Evolutionary conservation across 768 basidiomycete genomes (phyloP).

Genomic region (Krasilnikovozyma curviuscula): DNA sequence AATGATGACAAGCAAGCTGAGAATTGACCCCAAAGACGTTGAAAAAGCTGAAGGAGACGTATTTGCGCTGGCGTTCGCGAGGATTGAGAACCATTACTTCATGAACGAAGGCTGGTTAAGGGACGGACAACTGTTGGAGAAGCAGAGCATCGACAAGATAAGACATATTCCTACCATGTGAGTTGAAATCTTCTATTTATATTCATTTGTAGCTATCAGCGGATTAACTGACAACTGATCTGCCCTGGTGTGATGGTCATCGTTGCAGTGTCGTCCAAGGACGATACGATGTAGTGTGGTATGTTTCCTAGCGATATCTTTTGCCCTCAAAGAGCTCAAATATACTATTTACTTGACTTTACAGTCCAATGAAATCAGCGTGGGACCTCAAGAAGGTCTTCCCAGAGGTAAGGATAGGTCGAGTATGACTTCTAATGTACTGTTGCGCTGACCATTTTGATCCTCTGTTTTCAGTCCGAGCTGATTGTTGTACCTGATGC

Average conservation of each 20-base stretch:
- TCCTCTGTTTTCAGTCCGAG: slow-evolving; percentile 21
- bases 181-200: neutral
- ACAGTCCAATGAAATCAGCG: slow-evolving; percentile 30
- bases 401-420: slow-evolving; percentile 37
- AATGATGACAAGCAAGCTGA: slow-evolving; percentile 62
- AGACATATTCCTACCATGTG: slow-evolving; percentile 64
- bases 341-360: neutral
- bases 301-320: slow-evolving; percentile 30
- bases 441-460: neutral
- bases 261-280: slow-evolving; percentile 17
- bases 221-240: neutral
- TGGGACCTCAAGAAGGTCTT: slow-evolving; percentile 61
- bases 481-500: slow-evolving; percentile 56
- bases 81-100: slow-evolving; percentile 38
- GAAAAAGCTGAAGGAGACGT: slow-evolving; percentile 49
- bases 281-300: slow-evolving; percentile 61
- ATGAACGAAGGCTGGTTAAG: slow-evolving; percentile 57
- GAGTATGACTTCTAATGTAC: neutral
- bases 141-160: slow-evolving; percentile 48
- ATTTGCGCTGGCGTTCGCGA: slow-evolving; percentile 42
- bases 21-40: slow-evolving; percentile 48
- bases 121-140: slow-evolving; percentile 67
- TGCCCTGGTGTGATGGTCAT: neutral
- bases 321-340: slow-evolving; percentile 41
- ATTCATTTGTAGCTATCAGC: neutral